Evolutionary conservation across 2,329 filamentous ascomycete genomes (phyloP).

Genomic region (Arthrobotrys sinensis): DNA sequence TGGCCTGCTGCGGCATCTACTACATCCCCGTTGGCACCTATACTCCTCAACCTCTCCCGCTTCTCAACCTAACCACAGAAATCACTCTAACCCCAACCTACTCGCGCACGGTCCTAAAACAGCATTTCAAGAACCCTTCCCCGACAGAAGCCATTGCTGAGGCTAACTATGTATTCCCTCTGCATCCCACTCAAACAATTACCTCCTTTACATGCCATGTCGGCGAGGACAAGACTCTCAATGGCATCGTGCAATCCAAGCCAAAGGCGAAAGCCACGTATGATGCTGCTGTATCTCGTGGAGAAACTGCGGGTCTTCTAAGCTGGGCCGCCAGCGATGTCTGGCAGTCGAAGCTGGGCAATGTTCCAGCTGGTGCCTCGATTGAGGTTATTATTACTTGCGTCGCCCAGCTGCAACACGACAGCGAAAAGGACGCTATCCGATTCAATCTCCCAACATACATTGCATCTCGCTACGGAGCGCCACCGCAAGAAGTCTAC

Average conservation of each 20-base stretch:
- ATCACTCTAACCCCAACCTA: slow-evolving; percentile 57
- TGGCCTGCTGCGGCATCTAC: slow-evolving; percentile 47
- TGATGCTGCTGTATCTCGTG: slow-evolving; percentile 73
- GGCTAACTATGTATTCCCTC: slow-evolving; percentile 78
- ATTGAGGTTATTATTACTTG: slow-evolving; percentile 76
- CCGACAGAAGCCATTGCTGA: slow-evolving; percentile 70
- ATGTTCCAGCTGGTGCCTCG: slow-evolving; percentile 74
- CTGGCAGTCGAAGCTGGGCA: slow-evolving; percentile 79
- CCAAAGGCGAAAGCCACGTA: slow-evolving; percentile 75
- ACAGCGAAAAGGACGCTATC: slow-evolving; percentile 77
- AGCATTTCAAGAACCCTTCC: slow-evolving; percentile 76
- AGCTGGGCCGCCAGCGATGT: slow-evolving; percentile 77
- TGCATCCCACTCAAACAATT: slow-evolving; percentile 81
- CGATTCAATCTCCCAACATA: slow-evolving; percentile 78
- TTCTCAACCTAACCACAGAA: slow-evolving; percentile 44
- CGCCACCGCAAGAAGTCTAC: slow-evolving; percentile 67
- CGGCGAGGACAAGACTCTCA: slow-evolving; percentile 73
- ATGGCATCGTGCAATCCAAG: slow-evolving; percentile 78
- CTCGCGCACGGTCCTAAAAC: slow-evolving; percentile 70
- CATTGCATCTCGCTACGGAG: slow-evolving; percentile 78
- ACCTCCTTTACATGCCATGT: slow-evolving; percentile 78
- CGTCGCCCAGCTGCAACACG: slow-evolving; percentile 80
- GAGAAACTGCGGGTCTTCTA: slow-evolving; percentile 77
- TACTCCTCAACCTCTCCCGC: slow-evolving; percentile 38
- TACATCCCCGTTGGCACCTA: slow-evolving; percentile 31